Evolutionary conservation across 768 basidiomycete genomes (phyloP).

Genomic region (Boletus reticulatus): DNA sequence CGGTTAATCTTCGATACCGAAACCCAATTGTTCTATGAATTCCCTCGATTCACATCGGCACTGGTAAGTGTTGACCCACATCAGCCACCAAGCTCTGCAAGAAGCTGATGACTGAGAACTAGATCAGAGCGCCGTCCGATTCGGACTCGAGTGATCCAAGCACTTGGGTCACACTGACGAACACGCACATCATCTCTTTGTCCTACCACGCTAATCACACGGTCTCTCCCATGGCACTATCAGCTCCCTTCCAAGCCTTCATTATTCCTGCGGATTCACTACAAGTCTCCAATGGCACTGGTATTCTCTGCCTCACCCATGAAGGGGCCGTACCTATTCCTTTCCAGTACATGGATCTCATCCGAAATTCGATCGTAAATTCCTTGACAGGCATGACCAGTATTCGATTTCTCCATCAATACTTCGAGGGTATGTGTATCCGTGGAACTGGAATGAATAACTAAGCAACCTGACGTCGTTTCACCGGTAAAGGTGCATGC

Average conservation of each 20-base stretch:
- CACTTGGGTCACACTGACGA: too few species aligned
- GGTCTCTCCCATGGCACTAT: neutral
- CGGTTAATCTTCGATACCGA: too few species aligned
- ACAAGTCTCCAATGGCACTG: too few species aligned
- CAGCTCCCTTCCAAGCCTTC: neutral
- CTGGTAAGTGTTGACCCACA: too few species aligned
- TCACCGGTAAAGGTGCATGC: slow-evolving; percentile 37
- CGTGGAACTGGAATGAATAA: too few species aligned
- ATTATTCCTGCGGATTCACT: neutral
- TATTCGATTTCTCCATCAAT: neutral
- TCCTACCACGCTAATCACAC: neutral
- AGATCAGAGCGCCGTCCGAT: too few species aligned
- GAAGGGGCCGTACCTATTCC: neutral
- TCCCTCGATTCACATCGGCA: too few species aligned
- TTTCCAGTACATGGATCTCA: neutral
- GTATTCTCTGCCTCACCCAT: neutral
- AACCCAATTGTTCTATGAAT: too few species aligned
- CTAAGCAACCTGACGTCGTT: neutral
- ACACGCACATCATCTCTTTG: too few species aligned
- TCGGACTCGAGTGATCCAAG: too few species aligned
- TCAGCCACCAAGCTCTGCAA: too few species aligned
- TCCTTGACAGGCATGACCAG: neutral
- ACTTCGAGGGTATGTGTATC: slow-evolving; percentile 23
- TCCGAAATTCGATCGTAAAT: slow-evolving; percentile 1
- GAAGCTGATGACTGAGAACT: too few species aligned